Conservation (phyloP, 192 early-diverging fungal species). For the Phycomyces nitens region DNA sequence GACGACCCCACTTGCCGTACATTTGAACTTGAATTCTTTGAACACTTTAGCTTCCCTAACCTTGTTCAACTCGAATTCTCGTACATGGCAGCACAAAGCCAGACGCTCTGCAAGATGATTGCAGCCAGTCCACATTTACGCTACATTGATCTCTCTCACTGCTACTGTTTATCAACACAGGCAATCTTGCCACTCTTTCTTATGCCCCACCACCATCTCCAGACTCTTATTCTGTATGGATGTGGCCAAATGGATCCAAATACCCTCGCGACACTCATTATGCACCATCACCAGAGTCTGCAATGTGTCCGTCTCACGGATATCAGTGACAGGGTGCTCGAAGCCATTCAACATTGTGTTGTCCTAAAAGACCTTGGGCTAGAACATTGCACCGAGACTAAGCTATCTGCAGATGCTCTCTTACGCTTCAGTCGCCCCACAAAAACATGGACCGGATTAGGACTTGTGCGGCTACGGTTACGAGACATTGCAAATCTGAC, state of each 20-base stretch:
- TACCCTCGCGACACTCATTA: slow-evolving; percentile 17
- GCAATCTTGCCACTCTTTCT: slow-evolving; percentile 26
- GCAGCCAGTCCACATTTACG: slow-evolving; percentile 15
- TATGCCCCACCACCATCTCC: slow-evolving; percentile 11
- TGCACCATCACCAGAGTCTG: slow-evolving; percentile 14
- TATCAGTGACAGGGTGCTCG: slow-evolving; percentile 25
- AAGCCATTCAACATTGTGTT: slow-evolving; percentile 19
- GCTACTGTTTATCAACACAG: slow-evolving; percentile 29
- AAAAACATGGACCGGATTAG: slow-evolving; percentile 1
- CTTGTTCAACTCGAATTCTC: slow-evolving; percentile 28
- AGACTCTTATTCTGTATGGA: slow-evolving; percentile 27
- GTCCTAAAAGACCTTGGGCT: slow-evolving; percentile 21
- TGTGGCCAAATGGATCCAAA: slow-evolving; percentile 26
- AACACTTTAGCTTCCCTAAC: slow-evolving; percentile 22
- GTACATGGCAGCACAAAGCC: slow-evolving; percentile 28
- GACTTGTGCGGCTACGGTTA: slow-evolving; percentile 13
- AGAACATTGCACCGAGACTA: slow-evolving; percentile 26
- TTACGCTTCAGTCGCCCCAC: slow-evolving; percentile 9
- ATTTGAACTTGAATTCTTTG: slow-evolving; percentile 30
- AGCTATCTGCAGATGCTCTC: slow-evolving; percentile 20
- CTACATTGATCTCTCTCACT: slow-evolving; percentile 29
- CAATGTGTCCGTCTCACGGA: slow-evolving; percentile 26
- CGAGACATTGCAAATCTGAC: slow-evolving; percentile 31
- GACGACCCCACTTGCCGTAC: slow-evolving; percentile 17
- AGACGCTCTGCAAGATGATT: slow-evolving; percentile 16